Base-by-base conservation (phyloP, 2,329 filamentous ascomycete species). In the Botrytis byssoidea region DNA sequence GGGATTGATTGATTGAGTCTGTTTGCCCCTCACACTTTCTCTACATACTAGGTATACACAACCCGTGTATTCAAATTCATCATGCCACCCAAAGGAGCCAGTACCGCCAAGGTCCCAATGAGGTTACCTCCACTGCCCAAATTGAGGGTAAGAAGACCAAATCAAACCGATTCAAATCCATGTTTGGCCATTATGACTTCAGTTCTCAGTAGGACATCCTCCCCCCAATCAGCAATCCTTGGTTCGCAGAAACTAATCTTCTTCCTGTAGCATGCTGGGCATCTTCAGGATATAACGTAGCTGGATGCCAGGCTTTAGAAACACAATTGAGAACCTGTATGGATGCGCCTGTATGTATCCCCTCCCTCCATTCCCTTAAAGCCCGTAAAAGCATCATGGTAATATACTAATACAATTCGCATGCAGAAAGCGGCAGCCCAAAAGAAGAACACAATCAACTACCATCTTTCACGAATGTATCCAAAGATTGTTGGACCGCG, bases 371-470 rank as follows among this genome's bases (percentile, higher is more conserved):
- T 4, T 42, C 9, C 44, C 35, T 22, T 29, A 20, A 29, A 20
- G 14, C 3, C 1, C 4, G 4, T 5, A 64, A 29, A 40, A 40
- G n/a, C n/a, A 42, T 29, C 1, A 12, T 14, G n/a, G 29, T 10
- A 32, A 18, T 29, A 35, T 29, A 75, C 70, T 65, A 7, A 48
- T 35, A n/a, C 12, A 18, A 7, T 18, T 3, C 35, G 2, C 55
- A 25, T 74, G 75, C 81, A 91, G 89, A 89, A 86, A 86, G 83
- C 87, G 66, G 83, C 83, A 76, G 83, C 84, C 72, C 82, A 83
- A 77, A 88, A 89, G 81, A 93, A 91, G 85, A 95, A 90, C 82
- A 90, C 88, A 77, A 94, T 98, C 88, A 98, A 98, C 85, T 95
- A 95, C 86, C 95, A 98, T 82, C 86, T 98, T 61, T 88, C 89